These are phyloP conservation scores for Alternaria sp. DNA, from an alignment of 2,329 filamentous ascomycete species.

Conservation along the genomic window DNA sequence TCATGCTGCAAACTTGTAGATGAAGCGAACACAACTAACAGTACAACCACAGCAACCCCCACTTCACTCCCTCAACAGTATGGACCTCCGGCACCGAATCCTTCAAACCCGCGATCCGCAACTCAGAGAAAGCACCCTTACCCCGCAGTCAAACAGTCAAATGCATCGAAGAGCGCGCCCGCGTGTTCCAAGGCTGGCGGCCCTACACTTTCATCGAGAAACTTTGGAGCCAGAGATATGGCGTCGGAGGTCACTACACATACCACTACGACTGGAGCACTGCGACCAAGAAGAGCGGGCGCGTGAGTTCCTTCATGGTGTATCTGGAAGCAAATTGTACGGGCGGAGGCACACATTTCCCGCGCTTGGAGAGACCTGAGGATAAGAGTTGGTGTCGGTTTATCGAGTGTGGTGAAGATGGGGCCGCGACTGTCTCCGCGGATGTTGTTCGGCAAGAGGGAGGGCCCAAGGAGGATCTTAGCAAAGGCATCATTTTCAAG, in stretches of 20 bases:
- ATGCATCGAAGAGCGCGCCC: slow-evolving; percentile 65
- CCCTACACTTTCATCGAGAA: slow-evolving; percentile 64
- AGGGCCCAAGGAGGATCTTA: slow-evolving; percentile 13
- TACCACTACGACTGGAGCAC: slow-evolving; percentile 63
- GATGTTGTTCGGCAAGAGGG: not conserved
- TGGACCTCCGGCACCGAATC: slow-evolving; percentile 57
- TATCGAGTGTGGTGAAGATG: slow-evolving; percentile 57
- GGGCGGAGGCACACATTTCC: slow-evolving; percentile 68
- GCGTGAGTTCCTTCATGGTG: slow-evolving; percentile 67
- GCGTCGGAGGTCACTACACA: slow-evolving; percentile 62
- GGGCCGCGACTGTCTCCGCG: not conserved
- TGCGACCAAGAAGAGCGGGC: slow-evolving; percentile 44
- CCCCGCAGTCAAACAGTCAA: slow-evolving; percentile 56
- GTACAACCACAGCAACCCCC: slow-evolving; percentile 47
- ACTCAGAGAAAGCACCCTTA: slow-evolving; percentile 58
- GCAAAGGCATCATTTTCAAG: slow-evolving; percentile 62
- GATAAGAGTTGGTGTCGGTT: slow-evolving; percentile 62
- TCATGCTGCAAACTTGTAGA: not conserved
- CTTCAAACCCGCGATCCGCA: slow-evolving; percentile 57
- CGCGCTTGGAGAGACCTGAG: slow-evolving; percentile 54
- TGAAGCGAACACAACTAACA: not conserved
- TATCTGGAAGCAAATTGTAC: slow-evolving; percentile 60
- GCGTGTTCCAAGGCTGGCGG: slow-evolving; percentile 66
- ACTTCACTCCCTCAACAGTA: slow-evolving; percentile 62
- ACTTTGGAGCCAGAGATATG: slow-evolving; percentile 67